These are phyloP conservation scores for Epichloe scottii DNA, from an alignment of 2,329 filamentous ascomycete genomes.

Conservation along the genomic window DNA sequence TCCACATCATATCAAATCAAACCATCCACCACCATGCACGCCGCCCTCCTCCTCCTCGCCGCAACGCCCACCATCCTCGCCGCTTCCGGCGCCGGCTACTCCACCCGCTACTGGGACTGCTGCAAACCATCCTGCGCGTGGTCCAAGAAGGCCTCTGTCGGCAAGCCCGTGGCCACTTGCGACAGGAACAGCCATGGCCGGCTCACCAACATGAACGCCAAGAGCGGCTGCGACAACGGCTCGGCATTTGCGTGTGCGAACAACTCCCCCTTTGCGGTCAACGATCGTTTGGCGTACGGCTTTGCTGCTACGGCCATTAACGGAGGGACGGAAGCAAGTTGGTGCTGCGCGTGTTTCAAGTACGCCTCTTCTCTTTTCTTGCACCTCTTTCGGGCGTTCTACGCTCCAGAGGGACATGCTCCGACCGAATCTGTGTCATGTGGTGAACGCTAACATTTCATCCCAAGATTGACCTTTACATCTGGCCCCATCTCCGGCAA, in stretches of 20 bases:
- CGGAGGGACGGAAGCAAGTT: conserved; percentile 42
- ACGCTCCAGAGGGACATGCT: too few relatives aligned
- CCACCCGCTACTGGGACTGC: conserved; percentile 47
- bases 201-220: conserved; percentile 34
- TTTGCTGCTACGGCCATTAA: conserved; percentile 48
- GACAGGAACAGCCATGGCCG: conserved; percentile 37
- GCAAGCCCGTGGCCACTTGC: conserved; percentile 39
- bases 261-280: conserved; percentile 50
- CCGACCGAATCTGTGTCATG: too few relatives aligned
- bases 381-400: neutral
- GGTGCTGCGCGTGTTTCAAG: conserved; percentile 56
- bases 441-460: neutral
- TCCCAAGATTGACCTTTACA: conserved; percentile 33
- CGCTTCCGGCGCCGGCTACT: conserved; percentile 16
- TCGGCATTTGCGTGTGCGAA: conserved; percentile 47
- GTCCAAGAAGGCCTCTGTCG: conserved; percentile 42
- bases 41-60: conserved; percentile 8
- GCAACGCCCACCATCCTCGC: conserved; percentile 13
- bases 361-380: conserved; percentile 12
- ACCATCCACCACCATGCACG: neutral
- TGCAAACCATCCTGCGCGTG: conserved; percentile 58
- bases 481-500: conserved; percentile 41
- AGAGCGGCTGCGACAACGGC: conserved; percentile 44
- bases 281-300: conserved; percentile 46
- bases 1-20: neutral